Conservation (phyloP, 345 rosid genomes). For the Eucalyptus viminalis region DNA sequence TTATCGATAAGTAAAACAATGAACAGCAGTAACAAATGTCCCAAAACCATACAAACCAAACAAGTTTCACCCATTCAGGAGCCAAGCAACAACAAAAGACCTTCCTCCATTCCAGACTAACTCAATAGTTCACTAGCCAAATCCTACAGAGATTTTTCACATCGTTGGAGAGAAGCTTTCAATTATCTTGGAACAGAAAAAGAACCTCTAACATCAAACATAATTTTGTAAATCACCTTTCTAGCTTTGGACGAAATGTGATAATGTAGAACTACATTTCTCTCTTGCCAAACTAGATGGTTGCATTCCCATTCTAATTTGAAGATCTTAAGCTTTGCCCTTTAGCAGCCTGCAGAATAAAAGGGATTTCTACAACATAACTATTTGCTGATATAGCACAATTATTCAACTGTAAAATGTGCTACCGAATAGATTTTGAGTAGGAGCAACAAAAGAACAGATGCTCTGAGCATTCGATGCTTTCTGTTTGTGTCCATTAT, state of each 20-base stretch:
- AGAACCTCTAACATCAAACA: neutral
- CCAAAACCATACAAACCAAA: no score
- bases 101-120: no score
- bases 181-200: neutral
- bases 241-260: no score
- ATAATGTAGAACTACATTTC: neutral
- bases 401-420: neutral
- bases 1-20: no score
- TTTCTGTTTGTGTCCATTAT: slow-evolving; percentile 28
- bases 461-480: slow-evolving; percentile 1
- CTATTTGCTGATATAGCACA: neutral
- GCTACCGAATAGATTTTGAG: neutral
- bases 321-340: neutral
- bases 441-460: neutral
- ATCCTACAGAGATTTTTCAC: no score
- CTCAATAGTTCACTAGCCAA: no score
- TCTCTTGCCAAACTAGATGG: neutral
- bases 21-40: no score
- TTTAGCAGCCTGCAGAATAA: neutral
- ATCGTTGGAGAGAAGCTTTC: no score
- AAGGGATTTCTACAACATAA: neutral
- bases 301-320: neutral
- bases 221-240: no score
- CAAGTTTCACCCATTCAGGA: no score
- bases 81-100: no score